Evolutionary conservation across 2,329 filamentous ascomycete genomes (phyloP).

Genomic region (Paecilomyces formosus): DNA sequence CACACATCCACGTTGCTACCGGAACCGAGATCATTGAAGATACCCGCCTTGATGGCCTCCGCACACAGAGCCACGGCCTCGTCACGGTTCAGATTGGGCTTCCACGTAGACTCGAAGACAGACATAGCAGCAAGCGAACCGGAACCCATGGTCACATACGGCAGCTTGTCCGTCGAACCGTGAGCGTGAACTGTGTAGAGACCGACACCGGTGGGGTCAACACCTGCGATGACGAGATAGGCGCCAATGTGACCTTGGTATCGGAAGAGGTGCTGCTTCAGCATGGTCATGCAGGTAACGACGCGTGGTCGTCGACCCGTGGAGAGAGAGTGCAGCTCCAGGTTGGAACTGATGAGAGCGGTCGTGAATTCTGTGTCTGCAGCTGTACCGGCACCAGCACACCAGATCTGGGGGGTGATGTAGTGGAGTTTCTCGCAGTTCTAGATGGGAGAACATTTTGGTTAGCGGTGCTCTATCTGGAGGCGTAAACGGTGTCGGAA

Average conservation of each 20-base stretch:
- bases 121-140: conserved; percentile 96
- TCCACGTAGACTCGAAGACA: conserved; percentile 96
- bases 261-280: conserved; percentile 98
- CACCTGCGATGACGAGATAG: conserved; percentile 93
- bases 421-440: conserved; percentile 99
- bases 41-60: conserved; percentile 89
- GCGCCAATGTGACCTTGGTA: conserved; percentile 97
- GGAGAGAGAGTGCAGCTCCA: conserved; percentile 93
- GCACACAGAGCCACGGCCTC: conserved; percentile 76
- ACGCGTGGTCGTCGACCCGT: conserved; percentile 95
- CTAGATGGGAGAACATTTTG: conserved; percentile 30
- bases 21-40: conserved; percentile 96
- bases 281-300: conserved; percentile 98
- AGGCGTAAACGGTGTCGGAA: neutral
- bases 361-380: conserved; percentile 99
- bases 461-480: neutral
- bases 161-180: conserved; percentile 95
- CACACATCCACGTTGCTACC: conserved; percentile 97
- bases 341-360: conserved; percentile 94
- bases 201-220: conserved; percentile 89
- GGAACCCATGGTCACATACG: conserved; percentile 98
- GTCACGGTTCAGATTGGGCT: conserved; percentile 65
- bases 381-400: conserved; percentile 92
- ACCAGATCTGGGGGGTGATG: conserved; percentile 98
- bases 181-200: conserved; percentile 98